Evolutionary conservation across 1,284 basidiomycete genomes (phyloP).

Genomic region (Rhodotorula mucilaginosa): DNA sequence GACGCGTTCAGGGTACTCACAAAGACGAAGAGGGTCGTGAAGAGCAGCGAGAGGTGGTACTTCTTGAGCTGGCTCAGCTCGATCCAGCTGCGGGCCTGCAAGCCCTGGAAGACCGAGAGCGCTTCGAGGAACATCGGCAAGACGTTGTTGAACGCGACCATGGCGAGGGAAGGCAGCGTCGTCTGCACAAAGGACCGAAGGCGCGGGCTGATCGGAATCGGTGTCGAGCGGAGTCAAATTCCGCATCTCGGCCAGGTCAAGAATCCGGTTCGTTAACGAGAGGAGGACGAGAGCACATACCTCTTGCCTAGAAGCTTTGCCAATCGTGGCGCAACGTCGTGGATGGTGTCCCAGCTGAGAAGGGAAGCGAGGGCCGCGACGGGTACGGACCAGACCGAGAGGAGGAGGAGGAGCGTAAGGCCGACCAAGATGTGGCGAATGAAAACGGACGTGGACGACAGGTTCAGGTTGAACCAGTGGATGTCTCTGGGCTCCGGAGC

Average conservation of each 20-base stretch:
- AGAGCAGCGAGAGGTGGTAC: constrained; percentile 90
- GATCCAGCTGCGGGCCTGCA: constrained; percentile 81
- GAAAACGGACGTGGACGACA: constrained; percentile 59
- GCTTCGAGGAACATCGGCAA: constrained; percentile 86
- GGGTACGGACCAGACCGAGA: constrained; percentile 66
- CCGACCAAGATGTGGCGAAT: constrained; percentile 70
- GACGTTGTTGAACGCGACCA: constrained; percentile 84
- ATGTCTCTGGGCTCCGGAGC: constrained; percentile 96
- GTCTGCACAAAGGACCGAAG: constrained; percentile 87
- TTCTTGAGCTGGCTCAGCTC: constrained; percentile 92
- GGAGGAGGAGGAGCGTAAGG: constrained; percentile 47
- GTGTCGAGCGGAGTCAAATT: too few species aligned
- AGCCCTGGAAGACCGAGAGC: constrained; percentile 83
- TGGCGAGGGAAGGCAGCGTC: constrained; percentile 81
- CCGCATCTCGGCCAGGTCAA: background rate
- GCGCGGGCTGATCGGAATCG: constrained; percentile 55
- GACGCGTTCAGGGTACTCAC: constrained; percentile 50
- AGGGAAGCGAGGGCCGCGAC: constrained; percentile 79
- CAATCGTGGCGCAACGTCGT: constrained; percentile 82
- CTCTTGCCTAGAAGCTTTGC: constrained; percentile 67
- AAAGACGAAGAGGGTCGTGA: constrained; percentile 96
- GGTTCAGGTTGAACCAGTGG: constrained; percentile 84
- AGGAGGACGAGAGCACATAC: constrained; percentile 1
- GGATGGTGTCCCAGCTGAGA: constrained; percentile 86
- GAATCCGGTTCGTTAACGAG: background rate